Evolutionary conservation across 371 early-diverging fungal genomes (phyloP).

Genomic region (Vittaforma corneae): DNA sequence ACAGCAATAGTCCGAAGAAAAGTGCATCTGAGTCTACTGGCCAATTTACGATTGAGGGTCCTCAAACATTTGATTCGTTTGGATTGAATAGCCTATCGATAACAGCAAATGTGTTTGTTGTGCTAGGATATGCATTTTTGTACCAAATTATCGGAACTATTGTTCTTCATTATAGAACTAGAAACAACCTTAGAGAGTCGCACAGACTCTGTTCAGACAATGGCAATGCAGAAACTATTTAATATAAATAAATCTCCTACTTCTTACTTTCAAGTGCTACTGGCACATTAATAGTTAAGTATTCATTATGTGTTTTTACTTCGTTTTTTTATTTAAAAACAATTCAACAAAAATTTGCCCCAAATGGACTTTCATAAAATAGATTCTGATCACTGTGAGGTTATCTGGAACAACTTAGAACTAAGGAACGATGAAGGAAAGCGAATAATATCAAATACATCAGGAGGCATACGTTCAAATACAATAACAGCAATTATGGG

Average conservation of each 20-base stretch:
- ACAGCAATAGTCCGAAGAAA: too few relatives aligned
- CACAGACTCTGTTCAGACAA: too few relatives aligned
- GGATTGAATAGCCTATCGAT: constrained; percentile 18
- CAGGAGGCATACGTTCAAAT: constrained; percentile 62
- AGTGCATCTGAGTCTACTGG: too few relatives aligned
- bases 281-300: too few relatives aligned
- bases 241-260: too few relatives aligned
- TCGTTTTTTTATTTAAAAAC: too few relatives aligned
- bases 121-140: constrained; percentile 14
- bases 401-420: constrained; percentile 30
- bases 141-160: constrained; percentile 15
- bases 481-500: constrained; percentile 68
- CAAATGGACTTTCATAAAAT: too few relatives aligned
- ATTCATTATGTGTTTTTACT: too few relatives aligned
- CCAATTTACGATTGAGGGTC: too few relatives aligned
- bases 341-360: too few relatives aligned
- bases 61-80: too few relatives aligned
- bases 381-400: neutral
- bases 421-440: constrained; percentile 13
- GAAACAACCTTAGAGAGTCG: constrained; percentile 32
- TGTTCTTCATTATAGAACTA: constrained; percentile 25
- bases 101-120: constrained; percentile 1
- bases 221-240: too few relatives aligned
- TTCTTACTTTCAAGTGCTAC: neutral
- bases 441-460: constrained; percentile 57